Percentiles rank a stretch among this genome's conserved stretches.
Conservation (phyloP, 2,329 filamentous ascomycete species). For the Onygena corvina region DNA sequence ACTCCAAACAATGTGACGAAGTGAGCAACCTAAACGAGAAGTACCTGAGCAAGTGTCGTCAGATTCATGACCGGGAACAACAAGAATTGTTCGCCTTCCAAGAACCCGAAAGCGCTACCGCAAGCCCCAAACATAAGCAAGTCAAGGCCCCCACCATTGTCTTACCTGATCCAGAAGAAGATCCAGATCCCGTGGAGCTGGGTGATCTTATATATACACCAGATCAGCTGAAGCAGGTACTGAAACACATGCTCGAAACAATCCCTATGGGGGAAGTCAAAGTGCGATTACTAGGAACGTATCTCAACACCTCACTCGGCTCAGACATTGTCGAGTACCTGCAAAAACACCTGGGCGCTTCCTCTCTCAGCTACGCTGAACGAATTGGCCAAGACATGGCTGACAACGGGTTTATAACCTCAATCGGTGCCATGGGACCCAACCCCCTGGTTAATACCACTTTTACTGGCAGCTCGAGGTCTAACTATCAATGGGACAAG, state of each 20-base stretch:
- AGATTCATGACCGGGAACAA: constrained; percentile 93
- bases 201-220: constrained; percentile 76
- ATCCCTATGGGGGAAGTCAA: constrained; percentile 85
- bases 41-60: constrained; percentile 97
- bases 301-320: constrained; percentile 82
- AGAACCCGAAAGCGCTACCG: constrained; percentile 50
- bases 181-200: constrained; percentile 77
- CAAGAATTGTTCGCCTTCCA: constrained; percentile 98
- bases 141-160: constrained; percentile 61
- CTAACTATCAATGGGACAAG: constrained; percentile 95
- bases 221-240: constrained; percentile 81
- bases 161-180: constrained; percentile 56
- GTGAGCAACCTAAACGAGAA: constrained; percentile 89
- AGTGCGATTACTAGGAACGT: constrained; percentile 88
- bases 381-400: constrained; percentile 90
- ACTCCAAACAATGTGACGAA: constrained; percentile 78
- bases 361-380: constrained; percentile 81
- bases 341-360: constrained; percentile 73
- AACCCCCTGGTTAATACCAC: constrained; percentile 43
- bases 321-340: constrained; percentile 93
- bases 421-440: constrained; percentile 78
- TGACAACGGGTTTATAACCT: constrained; percentile 67
- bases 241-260: constrained; percentile 72
- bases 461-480: constrained; percentile 92
- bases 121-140: constrained; percentile 44